phyloP scores from a whole-genome alignment of 208 protist species.

The Leishmania guyanensis region DNA sequence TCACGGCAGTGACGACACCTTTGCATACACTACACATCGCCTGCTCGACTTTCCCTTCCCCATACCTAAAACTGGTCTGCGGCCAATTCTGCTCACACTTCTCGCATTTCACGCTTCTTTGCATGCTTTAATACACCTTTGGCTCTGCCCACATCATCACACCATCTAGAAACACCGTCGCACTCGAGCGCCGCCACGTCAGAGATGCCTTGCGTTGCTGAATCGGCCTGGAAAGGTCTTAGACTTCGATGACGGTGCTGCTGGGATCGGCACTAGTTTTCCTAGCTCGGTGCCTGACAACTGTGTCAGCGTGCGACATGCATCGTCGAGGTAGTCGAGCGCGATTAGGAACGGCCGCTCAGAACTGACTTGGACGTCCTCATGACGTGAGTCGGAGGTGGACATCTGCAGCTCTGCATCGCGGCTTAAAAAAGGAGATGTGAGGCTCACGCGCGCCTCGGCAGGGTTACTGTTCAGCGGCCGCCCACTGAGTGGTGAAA shows the following conservation, averaged over 20 bases:
- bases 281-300: conserved; percentile 22
- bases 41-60: not conserved
- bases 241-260: conserved; percentile 32
- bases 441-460: not conserved
- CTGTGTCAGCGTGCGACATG: conserved; percentile 35
- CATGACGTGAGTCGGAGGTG: conserved; percentile 1
- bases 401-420: not conserved
- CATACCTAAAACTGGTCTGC: no score
- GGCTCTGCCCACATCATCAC: not conserved
- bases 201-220: conserved; percentile 21
- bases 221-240: conserved; percentile 15
- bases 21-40: not conserved
- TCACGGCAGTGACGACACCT: not conserved
- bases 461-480: not conserved
- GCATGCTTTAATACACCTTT: not conserved
- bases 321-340: conserved; percentile 50
- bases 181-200: not conserved
- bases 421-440: not conserved
- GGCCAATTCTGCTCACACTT: not conserved
- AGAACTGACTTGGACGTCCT: conserved; percentile 5
- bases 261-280: conserved; percentile 23
- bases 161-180: not conserved
- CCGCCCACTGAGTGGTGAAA: not conserved
- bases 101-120: not conserved
- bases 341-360: conserved; percentile 37